Conservation (phyloP, 768 basidiomycete species). For the Dioszegia crocea region DNA sequence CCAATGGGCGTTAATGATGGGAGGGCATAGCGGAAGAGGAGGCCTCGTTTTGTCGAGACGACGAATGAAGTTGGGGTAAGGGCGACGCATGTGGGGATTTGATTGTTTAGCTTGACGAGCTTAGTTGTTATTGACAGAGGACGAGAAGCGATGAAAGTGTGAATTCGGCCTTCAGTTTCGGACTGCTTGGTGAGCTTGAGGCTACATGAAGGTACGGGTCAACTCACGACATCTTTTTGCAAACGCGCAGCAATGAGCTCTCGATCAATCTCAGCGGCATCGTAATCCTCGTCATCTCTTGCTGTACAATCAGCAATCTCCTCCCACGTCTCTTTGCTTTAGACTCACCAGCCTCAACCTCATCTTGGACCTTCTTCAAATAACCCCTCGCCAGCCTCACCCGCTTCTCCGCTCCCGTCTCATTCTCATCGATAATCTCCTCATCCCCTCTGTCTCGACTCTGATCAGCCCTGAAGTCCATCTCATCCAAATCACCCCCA, state of each 20-base stretch:
- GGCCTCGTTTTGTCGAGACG: slow-evolving; percentile 85
- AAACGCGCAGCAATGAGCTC: slow-evolving; percentile 85
- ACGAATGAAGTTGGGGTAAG: slow-evolving; percentile 73
- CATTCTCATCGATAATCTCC: slow-evolving; percentile 66
- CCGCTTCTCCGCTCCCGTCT: slow-evolving; percentile 90
- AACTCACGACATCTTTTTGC: slow-evolving; percentile 74
- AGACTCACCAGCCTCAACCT: slow-evolving; percentile 56
- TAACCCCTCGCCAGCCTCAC: slow-evolving; percentile 86
- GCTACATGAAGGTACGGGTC: not conserved
- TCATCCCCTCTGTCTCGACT: slow-evolving; percentile 62
- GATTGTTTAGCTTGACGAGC: slow-evolving; percentile 53
- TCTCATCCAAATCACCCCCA: slow-evolving; percentile 58
- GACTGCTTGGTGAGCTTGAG: slow-evolving; percentile 17
- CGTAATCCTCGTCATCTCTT: slow-evolving; percentile 79
- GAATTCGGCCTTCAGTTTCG: slow-evolving; percentile 41
- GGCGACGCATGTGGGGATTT: slow-evolving; percentile 68
- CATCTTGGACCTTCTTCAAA: slow-evolving; percentile 74
- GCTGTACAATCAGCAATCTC: not conserved
- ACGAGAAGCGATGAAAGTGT: slow-evolving; percentile 23
- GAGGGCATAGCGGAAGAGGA: slow-evolving; percentile 57
- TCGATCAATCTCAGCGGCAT: slow-evolving; percentile 91
- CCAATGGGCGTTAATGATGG: slow-evolving; percentile 29
- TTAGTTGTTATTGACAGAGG: slow-evolving; percentile 39
- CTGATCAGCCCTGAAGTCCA: slow-evolving; percentile 59
- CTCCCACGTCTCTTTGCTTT: not conserved